Conservation (phyloP, 306 rosid genomes). For the Medicago arabica region DNA sequence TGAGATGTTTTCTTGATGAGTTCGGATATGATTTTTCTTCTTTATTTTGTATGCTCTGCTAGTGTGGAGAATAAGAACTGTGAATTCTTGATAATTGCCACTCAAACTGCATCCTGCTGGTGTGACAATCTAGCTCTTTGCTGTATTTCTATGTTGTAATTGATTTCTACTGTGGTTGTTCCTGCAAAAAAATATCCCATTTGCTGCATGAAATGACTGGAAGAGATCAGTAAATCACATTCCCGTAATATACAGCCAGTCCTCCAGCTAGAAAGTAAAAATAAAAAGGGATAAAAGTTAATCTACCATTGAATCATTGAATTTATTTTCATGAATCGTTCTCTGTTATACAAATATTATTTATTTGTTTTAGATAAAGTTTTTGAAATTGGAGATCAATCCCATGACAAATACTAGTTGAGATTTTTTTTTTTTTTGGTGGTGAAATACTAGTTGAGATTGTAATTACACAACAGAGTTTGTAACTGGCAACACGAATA, state of each 20-base stretch:
- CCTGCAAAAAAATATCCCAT: conserved; percentile 3
- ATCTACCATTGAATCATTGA: background rate
- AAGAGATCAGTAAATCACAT: conserved; percentile 24
- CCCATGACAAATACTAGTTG: conserved; percentile 18
- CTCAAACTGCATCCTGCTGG: background rate
- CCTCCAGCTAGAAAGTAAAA: background rate
- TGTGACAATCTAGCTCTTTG: conserved; percentile 11
- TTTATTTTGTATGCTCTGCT: conserved; percentile 26
- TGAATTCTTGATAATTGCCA: conserved; percentile 9
- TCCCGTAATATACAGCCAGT: background rate
- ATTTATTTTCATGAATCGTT: conserved; percentile 13
- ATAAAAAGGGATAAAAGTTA: conserved; percentile 2
- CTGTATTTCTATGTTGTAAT: conserved; percentile 29
- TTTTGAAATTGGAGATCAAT: conserved; percentile 24
- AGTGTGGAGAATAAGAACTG: conserved; percentile 24
- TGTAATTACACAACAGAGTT: conserved; percentile 1
- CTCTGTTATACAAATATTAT: background rate
- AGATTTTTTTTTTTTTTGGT: too few species aligned
- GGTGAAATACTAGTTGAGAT: conserved; percentile 13
- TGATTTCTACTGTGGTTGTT: conserved; percentile 19
- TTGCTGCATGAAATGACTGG: conserved; percentile 18
- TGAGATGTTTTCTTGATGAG: conserved; percentile 30
- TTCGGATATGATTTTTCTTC: conserved; percentile 20
- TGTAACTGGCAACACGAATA: background rate
- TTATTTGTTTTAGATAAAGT: conserved; percentile 12